phyloP scores from a whole-genome alignment of 345 rosid species.

The Hypericum perforatum region DNA sequence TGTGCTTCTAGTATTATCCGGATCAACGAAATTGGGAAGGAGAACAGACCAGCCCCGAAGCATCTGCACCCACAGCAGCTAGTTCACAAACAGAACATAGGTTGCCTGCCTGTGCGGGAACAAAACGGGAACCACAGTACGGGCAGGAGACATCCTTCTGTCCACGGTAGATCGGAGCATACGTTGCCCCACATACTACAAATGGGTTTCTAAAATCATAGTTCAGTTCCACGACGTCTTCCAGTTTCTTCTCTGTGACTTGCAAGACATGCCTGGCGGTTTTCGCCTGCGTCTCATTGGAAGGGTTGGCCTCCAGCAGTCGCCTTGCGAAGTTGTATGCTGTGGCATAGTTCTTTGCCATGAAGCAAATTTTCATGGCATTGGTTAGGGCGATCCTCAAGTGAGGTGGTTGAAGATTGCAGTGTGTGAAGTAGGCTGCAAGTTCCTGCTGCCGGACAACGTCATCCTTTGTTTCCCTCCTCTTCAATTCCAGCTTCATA shows the following conservation, averaged over 20 bases:
- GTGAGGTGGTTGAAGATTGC: constrained; percentile 82
- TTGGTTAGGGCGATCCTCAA: constrained; percentile 61
- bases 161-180: constrained; percentile 86
- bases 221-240: constrained; percentile 51
- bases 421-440: constrained; percentile 98
- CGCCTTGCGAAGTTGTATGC: constrained; percentile 79
- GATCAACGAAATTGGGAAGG: constrained; percentile 37
- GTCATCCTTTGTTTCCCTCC: constrained; percentile 67
- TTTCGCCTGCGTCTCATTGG: constrained; percentile 63
- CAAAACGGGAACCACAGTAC: constrained; percentile 70
- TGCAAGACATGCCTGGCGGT: constrained; percentile 71
- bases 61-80: constrained; percentile 81
- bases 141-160: constrained; percentile 85
- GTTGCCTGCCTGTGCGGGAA: constrained; percentile 62
- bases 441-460: constrained; percentile 83
- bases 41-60: constrained; percentile 86
- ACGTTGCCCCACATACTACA: constrained; percentile 81
- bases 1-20: too few species aligned
- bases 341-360: constrained; percentile 63
- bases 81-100: constrained; percentile 74
- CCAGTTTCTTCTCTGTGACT: constrained; percentile 76
- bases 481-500: constrained; percentile 69
- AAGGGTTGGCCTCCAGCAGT: constrained; percentile 70
- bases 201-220: constrained; percentile 94
- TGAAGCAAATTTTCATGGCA: constrained; percentile 76